phyloP scores from a whole-genome alignment of 2,329 filamentous ascomycete genomes.

The Aureobasidium sp. region DNA sequence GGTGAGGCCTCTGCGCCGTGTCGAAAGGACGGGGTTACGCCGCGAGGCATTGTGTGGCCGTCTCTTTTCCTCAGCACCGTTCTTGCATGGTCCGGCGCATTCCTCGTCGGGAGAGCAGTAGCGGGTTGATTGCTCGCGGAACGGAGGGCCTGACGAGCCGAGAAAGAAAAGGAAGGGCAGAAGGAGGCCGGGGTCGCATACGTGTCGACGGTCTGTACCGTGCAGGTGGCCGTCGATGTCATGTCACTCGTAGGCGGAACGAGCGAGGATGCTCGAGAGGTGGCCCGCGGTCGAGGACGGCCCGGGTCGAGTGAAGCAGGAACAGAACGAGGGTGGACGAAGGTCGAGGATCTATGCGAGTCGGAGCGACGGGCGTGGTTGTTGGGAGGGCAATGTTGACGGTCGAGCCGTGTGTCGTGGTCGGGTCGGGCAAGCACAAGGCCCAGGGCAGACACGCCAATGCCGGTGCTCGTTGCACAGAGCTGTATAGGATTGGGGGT shows the following conservation, averaged over 20 bases:
- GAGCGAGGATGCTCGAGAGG: background rate
- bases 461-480: conserved; percentile 54
- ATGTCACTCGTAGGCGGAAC: conserved; percentile 16
- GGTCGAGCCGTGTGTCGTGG: conserved; percentile 19
- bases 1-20: background rate
- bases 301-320: background rate
- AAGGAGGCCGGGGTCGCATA: conserved; percentile 17
- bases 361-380: background rate
- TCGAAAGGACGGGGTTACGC: background rate
- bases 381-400: background rate
- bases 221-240: conserved; percentile 19
- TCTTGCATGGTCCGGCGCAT: conserved; percentile 17
- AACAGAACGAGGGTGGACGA: conserved; percentile 4
- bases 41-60: conserved; percentile 10
- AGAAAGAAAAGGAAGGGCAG: conserved; percentile 16
- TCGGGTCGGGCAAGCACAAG: conserved; percentile 50
- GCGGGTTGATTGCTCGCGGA: conserved; percentile 6
- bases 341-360: conserved; percentile 1
- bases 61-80: conserved; percentile 17
- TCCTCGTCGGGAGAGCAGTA: conserved; percentile 8
- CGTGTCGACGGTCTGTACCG: conserved; percentile 18
- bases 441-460: conserved; percentile 54
- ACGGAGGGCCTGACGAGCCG: conserved; percentile 16
- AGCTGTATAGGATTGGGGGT: conserved; percentile 39
- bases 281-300: background rate